Evolutionary conservation across 2,329 filamentous ascomycete species (phyloP).

Genomic region (Cladosporium halotolerans): DNA sequence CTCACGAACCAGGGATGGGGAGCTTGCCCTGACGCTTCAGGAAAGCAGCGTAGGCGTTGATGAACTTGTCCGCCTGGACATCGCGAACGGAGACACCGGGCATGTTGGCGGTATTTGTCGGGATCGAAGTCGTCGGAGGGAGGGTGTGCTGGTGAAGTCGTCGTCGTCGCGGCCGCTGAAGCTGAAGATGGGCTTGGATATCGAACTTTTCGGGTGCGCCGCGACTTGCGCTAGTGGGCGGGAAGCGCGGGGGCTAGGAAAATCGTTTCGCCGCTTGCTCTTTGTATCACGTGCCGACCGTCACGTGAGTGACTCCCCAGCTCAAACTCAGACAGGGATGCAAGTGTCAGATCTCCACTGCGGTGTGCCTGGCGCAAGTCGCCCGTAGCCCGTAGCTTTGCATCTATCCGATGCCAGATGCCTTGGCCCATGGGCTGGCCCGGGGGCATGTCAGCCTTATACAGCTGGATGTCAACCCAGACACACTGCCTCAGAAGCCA

Average conservation of each 20-base stretch:
- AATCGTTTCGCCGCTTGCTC: conserved; percentile 3
- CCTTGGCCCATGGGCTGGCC: background rate
- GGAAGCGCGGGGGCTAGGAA: conserved; percentile 6
- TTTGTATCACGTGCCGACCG: background rate
- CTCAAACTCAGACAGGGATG: background rate
- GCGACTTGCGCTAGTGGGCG: background rate
- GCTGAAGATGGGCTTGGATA: background rate
- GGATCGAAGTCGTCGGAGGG: conserved; percentile 12
- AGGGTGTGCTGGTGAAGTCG: conserved; percentile 13
- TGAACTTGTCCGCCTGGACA: conserved; percentile 88
- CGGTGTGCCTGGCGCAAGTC: too few species aligned
- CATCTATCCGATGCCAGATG: background rate
- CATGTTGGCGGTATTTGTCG: conserved; percentile 60
- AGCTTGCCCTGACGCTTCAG: conserved; percentile 93
- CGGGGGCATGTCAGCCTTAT: too few species aligned
- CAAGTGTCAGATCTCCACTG: too few species aligned
- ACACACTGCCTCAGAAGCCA: too few species aligned
- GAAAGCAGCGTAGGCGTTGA: conserved; percentile 78
- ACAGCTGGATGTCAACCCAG: too few species aligned
- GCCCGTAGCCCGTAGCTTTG: too few species aligned
- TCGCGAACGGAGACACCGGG: conserved; percentile 76
- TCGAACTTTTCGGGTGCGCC: conserved; percentile 4
- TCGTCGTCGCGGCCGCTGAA: conserved; percentile 1
- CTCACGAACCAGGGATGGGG: conserved; percentile 71
- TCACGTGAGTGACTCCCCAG: background rate